Evolutionary conservation across 495 filamentous ascomycete genomes (phyloP).

Genomic region (Aspergillus funiculosus): DNA sequence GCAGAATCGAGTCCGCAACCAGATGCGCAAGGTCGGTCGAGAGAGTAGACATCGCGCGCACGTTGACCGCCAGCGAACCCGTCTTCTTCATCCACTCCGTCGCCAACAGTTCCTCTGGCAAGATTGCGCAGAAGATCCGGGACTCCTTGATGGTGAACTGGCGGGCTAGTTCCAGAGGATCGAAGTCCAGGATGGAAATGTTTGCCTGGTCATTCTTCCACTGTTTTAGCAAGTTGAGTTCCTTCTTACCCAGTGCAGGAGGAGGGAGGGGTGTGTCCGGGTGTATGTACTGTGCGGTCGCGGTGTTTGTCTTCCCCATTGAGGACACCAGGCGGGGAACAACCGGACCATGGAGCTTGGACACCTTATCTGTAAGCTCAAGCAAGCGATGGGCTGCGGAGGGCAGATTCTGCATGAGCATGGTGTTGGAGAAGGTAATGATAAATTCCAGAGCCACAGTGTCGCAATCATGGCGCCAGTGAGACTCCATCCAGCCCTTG

Average conservation of each 20-base stretch:
- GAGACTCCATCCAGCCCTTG: slow-evolving; percentile 94
- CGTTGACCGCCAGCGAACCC: slow-evolving; percentile 76
- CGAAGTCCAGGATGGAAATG: slow-evolving; percentile 85
- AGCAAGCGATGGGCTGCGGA: slow-evolving; percentile 71
- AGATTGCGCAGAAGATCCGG: slow-evolving; percentile 84
- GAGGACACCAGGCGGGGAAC: slow-evolving; percentile 85
- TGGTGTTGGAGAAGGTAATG: slow-evolving; percentile 66
- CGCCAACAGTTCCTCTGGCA: slow-evolving; percentile 88
- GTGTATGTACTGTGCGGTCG: slow-evolving; percentile 60
- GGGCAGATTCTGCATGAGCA: slow-evolving; percentile 61
- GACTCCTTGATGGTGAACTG: slow-evolving; percentile 95
- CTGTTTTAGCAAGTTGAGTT: slow-evolving; percentile 62
- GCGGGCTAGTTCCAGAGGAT: slow-evolving; percentile 84
- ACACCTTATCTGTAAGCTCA: slow-evolving; percentile 79
- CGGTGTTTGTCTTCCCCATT: slow-evolving; percentile 79
- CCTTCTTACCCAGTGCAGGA: slow-evolving; percentile 67
- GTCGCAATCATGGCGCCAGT: slow-evolving; percentile 85
- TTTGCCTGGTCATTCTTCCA: slow-evolving; percentile 65
- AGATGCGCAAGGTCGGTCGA: slow-evolving; percentile 89
- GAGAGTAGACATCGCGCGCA: slow-evolving; percentile 87
- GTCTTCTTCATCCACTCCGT: slow-evolving; percentile 88
- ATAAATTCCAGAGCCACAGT: slow-evolving; percentile 68
- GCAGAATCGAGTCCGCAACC: slow-evolving; percentile 92
- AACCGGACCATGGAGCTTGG: slow-evolving; percentile 62
- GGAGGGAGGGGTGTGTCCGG: slow-evolving; percentile 65